Conservation (phyloP, 805 yeast genomes). For the Ogataea pilisensis region DNA sequence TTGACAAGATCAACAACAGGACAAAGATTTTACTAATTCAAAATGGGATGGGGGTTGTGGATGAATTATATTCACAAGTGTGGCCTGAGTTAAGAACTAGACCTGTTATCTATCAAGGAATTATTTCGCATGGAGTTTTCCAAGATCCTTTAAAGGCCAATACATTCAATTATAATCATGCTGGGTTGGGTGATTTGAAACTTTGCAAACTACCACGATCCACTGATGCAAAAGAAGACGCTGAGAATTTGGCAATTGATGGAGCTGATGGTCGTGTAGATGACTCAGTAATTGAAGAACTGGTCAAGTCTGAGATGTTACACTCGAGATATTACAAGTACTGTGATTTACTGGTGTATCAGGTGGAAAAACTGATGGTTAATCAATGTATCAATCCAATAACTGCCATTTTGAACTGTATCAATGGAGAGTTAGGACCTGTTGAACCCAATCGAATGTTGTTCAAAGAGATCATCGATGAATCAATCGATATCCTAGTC, state of each 20-base stretch:
- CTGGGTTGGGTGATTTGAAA: slow-evolving; percentile 64
- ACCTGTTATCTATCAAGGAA: slow-evolving; percentile 69
- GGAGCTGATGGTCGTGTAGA: slow-evolving; percentile 13
- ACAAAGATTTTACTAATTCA: slow-evolving; percentile 70
- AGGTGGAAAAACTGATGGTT: slow-evolving; percentile 70
- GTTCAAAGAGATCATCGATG: slow-evolving; percentile 41
- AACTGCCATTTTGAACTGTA: slow-evolving; percentile 72
- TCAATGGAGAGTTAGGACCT: slow-evolving; percentile 67
- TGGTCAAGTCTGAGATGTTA: slow-evolving; percentile 25
- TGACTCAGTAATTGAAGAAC: slow-evolving; percentile 21
- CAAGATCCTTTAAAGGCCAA: slow-evolving; percentile 28
- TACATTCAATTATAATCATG: slow-evolving; percentile 52
- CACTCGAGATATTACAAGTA: slow-evolving; percentile 33
- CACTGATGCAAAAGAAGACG: slow-evolving; percentile 2
- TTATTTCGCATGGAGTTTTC: slow-evolving; percentile 81
- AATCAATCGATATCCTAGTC: slow-evolving; percentile 40
- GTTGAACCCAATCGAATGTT: slow-evolving; percentile 33
- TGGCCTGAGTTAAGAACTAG: slow-evolving; percentile 46
- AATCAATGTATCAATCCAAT: slow-evolving; percentile 83
- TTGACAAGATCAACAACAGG: slow-evolving; percentile 41
- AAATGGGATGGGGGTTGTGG: slow-evolving; percentile 77
- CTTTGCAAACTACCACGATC: slow-evolving; percentile 52
- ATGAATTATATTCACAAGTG: slow-evolving; percentile 41
- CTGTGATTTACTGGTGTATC: slow-evolving; percentile 47
- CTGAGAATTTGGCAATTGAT: not conserved